Evolutionary conservation across 257 asterid genomes (phyloP), one percentile per base, ranked within the genome.

Genomic region (Ehretia macrophylla): DNA sequence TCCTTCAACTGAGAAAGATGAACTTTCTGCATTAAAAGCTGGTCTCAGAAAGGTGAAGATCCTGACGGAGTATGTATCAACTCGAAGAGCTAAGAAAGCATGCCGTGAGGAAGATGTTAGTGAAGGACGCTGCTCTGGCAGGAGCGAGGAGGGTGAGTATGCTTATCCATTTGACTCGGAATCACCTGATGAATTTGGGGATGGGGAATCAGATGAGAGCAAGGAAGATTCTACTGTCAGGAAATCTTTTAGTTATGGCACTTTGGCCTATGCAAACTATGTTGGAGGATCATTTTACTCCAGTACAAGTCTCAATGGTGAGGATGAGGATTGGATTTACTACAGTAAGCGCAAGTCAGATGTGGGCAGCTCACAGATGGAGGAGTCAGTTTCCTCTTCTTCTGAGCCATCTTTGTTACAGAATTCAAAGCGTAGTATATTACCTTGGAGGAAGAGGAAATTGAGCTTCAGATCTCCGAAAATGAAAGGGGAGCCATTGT

Each of bases 361-460:
- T 57, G 86, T 76, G 53, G 88, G 82, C 19, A 69, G 86, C 76
- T 67, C 85, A 0, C 67, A 18, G 5, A 56, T 38, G 32, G 94
- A 83, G 59, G 82, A 77, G 59, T 64, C 59, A 32, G 58, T 66
- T 55, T 35, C 77, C 1, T 22, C 61, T 49, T 23, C 72, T 72
- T 42, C 80, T 14, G 93, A 86, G 74, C 77, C 78, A 44, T 49
- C 72, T 9, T 35, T 67, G 3, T 14, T 71, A 57, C 87, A 65
- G 69, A 87, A 70, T 59, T 52, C 88, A 44, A 90, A 78, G 48
- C 87, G 95, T 20, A 85, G 95, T 82, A 83, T 91, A 63, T 73
- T 91, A 55, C 91, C 96, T 42, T 91, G 98, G 98, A 87, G 82
- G 79, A 91, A 85, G 80, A 82, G 98, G 75, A 91, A 91, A 70